phyloP scores from a whole-genome alignment of 176 grass and related monocot genomes.

The Zoysia japonica region DNA sequence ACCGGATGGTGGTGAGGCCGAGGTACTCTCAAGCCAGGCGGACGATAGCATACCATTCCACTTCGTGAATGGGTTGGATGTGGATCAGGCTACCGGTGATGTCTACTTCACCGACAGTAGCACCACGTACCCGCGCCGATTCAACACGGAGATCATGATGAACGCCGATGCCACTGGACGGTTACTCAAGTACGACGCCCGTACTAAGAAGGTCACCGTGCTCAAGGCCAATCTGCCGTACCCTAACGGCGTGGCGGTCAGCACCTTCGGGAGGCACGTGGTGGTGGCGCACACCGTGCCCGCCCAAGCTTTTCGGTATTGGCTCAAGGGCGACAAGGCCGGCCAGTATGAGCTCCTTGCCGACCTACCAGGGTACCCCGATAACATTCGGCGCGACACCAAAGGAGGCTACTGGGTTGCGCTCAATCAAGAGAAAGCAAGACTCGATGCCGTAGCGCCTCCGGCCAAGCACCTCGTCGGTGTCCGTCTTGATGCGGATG shows the following conservation, averaged over 20 bases:
- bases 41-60: conserved; percentile 45
- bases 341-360: no score
- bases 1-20: not conserved
- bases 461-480: conserved; percentile 27
- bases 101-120: no score
- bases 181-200: conserved; percentile 45
- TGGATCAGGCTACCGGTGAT: not conserved
- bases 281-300: conserved; percentile 43
- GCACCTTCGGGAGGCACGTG: conserved; percentile 45
- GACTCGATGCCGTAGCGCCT: no score
- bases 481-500: conserved; percentile 12
- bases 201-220: conserved; percentile 36
- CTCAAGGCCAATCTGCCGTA: conserved; percentile 38
- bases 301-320: conserved; percentile 42
- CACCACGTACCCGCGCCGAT: no score
- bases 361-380: no score
- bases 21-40: conserved; percentile 34
- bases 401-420: conserved; percentile 56
- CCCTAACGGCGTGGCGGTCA: conserved; percentile 56
- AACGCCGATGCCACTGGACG: not conserved
- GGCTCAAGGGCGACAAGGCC: not conserved
- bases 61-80: conserved; percentile 62
- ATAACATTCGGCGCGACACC: conserved; percentile 18
- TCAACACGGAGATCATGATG: no score
- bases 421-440: conserved; percentile 41